phyloP scores from a whole-genome alignment of 176 grass and related monocot genomes.

The Elymus sibiricus region DNA sequence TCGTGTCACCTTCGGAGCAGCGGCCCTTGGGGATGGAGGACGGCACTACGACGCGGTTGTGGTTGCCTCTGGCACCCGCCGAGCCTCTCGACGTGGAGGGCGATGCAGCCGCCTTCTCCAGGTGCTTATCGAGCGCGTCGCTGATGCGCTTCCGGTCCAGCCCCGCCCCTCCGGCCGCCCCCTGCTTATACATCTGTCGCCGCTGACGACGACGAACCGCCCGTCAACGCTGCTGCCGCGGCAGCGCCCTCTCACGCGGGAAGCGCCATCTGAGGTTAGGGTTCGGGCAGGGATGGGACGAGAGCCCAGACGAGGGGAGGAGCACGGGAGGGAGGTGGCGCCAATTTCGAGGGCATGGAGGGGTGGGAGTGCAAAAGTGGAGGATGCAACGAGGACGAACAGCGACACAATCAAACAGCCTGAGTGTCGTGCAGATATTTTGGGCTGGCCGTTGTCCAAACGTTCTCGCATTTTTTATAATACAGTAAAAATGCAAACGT shows the following conservation, averaged over 20 bases:
- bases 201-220: no score
- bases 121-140: constrained; percentile 67
- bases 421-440: no score
- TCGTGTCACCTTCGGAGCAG: constrained; percentile 43
- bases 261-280: constrained; percentile 43
- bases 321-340: constrained; percentile 3
- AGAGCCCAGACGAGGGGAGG: background rate
- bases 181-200: constrained; percentile 55
- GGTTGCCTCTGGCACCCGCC: constrained; percentile 27
- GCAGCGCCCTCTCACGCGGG: constrained; percentile 24
- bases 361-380: constrained; percentile 17
- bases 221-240: background rate
- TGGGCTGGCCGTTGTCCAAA: no score
- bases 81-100: constrained; percentile 60
- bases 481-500: no score
- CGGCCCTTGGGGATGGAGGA: constrained; percentile 49
- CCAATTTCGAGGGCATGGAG: constrained; percentile 17
- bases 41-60: constrained; percentile 48
- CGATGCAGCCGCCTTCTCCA: constrained; percentile 50
- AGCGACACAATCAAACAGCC: no score
- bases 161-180: constrained; percentile 29
- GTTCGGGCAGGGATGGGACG: background rate
- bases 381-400: no score
- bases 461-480: no score
- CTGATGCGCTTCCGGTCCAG: constrained; percentile 64